These are phyloP conservation scores for Nepenthes gracilis DNA, from an alignment of 148 eudicot genomes.

Conservation along the genomic window DNA sequence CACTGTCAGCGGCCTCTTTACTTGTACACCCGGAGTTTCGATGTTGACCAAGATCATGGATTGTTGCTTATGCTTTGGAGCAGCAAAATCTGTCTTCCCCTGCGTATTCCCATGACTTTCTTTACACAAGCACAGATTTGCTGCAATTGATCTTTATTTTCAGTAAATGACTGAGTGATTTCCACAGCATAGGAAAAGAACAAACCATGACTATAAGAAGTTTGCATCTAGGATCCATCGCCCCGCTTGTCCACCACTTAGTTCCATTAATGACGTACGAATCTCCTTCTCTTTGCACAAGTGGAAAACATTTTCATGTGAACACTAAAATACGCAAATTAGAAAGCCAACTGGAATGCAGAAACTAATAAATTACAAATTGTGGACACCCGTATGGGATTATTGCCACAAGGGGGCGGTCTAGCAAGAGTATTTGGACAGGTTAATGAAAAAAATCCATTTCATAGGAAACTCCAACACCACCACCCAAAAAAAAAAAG, in stretches of 20 bases:
- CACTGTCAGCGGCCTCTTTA: constrained; percentile 73
- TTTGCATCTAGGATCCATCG: constrained; percentile 99
- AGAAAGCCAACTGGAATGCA: background rate
- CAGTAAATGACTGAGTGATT: background rate
- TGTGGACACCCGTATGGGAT: background rate
- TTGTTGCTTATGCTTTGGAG: constrained; percentile 85
- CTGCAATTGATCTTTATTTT: background rate
- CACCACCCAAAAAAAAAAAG: background rate
- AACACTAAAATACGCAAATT: background rate
- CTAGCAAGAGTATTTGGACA: background rate
- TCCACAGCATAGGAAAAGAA: constrained; percentile 4
- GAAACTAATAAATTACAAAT: background rate
- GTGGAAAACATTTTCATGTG: background rate
- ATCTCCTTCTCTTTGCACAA: constrained; percentile 63
- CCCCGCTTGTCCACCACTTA: constrained; percentile 99
- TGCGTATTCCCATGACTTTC: constrained; percentile 21
- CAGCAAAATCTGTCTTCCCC: constrained; percentile 89
- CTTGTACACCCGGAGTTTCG: constrained; percentile 57
- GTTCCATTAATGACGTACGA: constrained; percentile 77
- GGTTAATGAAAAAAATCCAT: too few species aligned
- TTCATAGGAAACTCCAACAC: too few species aligned
- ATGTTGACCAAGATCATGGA: constrained; percentile 93
- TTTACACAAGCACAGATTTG: background rate
- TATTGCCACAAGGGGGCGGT: background rate
- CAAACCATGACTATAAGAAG: constrained; percentile 88